Evolutionary conservation across 768 basidiomycete genomes (phyloP).

Genomic region (Porphyrellus cyaneotinctus): DNA sequence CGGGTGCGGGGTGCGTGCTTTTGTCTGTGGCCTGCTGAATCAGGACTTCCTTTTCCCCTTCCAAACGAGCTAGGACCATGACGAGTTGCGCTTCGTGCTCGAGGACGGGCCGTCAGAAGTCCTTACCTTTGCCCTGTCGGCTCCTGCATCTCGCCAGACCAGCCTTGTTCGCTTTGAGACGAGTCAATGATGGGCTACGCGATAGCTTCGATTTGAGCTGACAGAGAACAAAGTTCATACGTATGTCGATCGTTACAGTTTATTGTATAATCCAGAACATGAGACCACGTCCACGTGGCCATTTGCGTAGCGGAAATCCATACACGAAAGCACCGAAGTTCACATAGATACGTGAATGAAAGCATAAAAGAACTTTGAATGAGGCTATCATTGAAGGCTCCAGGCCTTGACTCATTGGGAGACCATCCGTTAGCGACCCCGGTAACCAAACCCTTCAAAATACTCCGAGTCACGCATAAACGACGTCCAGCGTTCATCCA

Average conservation of each 20-base stretch:
- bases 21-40: too few species aligned
- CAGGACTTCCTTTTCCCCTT: too few species aligned
- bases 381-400: not conserved
- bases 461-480: constrained; percentile 59
- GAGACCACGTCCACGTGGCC: not conserved
- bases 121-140: too few species aligned
- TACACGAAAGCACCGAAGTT: not conserved
- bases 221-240: not conserved
- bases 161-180: too few species aligned
- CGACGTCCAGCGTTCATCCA: constrained; percentile 57
- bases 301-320: not conserved
- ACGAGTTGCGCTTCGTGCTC: too few species aligned
- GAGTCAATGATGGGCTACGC: too few species aligned
- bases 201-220: not conserved
- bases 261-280: not conserved
- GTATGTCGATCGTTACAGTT: not conserved
- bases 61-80: too few species aligned
- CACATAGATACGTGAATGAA: not conserved
- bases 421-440: constrained; percentile 14
- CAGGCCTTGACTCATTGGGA: not conserved
- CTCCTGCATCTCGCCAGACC: too few species aligned
- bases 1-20: too few species aligned
- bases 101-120: too few species aligned
- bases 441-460: constrained; percentile 34
- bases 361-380: not conserved